Evolutionary conservation across 805 yeast species (phyloP).

Genomic region (Cyberlindnera lachancei): DNA sequence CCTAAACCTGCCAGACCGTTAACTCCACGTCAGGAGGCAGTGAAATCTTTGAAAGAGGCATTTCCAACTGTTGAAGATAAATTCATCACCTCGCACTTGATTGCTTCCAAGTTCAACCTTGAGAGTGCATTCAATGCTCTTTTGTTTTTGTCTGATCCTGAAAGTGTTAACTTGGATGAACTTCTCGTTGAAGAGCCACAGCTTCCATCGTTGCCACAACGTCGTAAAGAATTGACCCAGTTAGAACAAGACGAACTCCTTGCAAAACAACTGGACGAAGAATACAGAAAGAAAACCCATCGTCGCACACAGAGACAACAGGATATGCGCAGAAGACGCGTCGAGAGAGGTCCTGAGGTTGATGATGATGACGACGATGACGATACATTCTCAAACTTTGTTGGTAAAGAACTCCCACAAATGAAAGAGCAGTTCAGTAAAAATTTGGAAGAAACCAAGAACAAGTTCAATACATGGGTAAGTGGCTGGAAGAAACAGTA

Average conservation of each 20-base stretch:
- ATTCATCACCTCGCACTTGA: constrained; percentile 66
- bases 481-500: constrained; percentile 23
- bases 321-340: constrained; percentile 8
- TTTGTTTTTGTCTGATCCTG: constrained; percentile 70
- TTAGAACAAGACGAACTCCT: constrained; percentile 68
- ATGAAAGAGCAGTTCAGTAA: constrained; percentile 61
- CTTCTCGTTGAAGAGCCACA: constrained; percentile 14
- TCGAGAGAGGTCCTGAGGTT: constrained; percentile 1
- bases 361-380: constrained; percentile 33
- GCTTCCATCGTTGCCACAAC: constrained; percentile 30
- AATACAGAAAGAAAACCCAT: constrained; percentile 33
- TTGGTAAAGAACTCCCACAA: constrained; percentile 47
- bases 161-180: constrained; percentile 40
- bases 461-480: constrained; percentile 67
- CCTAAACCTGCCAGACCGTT: constrained; percentile 53
- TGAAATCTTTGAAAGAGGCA: constrained; percentile 67
- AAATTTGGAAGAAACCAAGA: constrained; percentile 75
- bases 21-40: constrained; percentile 47
- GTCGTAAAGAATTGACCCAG: constrained; percentile 9
- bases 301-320: constrained; percentile 24
- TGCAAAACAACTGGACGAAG: constrained; percentile 73
- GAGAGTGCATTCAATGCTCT: constrained; percentile 89
- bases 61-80: constrained; percentile 74
- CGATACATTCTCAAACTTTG: constrained; percentile 50
- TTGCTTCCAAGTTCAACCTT: constrained; percentile 75